Evolutionary conservation across 108 stramenopile species (phyloP), one percentile per base, ranked within the genome.

Genomic region (Fragilaria radians): DNA sequence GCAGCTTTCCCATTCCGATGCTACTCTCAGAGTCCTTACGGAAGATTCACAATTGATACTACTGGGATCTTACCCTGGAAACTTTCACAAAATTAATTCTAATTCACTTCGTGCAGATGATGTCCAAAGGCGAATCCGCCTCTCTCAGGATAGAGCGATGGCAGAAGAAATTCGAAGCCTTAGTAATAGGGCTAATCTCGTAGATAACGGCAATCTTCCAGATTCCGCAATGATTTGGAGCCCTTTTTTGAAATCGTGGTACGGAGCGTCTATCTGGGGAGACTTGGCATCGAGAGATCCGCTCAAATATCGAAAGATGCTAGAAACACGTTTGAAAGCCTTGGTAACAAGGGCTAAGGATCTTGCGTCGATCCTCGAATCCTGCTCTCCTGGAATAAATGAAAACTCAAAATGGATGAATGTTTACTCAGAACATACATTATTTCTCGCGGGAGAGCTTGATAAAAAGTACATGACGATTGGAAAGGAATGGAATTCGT

Each of bases 391-490:
- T 26, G 58, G 78, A 4, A 42, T 59, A 5, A 65, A 69, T 45
- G 54, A 63, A 3, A 65, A 65, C 45, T 57, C 77, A 26, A 70
- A 82, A 65, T 81, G 83, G 79, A 68, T 66, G 36, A 54, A 42
- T 21, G 71, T 59, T 18, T 55, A 65, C 30, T 72, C 83, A 23
- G 52, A 61, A 5, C 68, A 61, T 5, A 86, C 85, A 17, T 26
- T 87, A 3, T 85, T 76, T 54, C 34, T 93, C 32, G 69, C 75
- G 52, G 91, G 91, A 4, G 67, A 55, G 26, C 62, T 78, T 27
- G 91, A 93, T 60, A 63, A 63, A 31, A 93, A 89, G 57, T 93
- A 93, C 62, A 64, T 74, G 18, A 61, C 21, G 2, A 66, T 84
- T 32, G 83, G 79, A 30, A 61, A 65, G 19, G 53, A 52, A 21